Evolutionary conservation across 2,329 filamentous ascomycete species (phyloP), one percentile per base, ranked within the genome.

Genomic region (Gaeumannomyces tritici): DNA sequence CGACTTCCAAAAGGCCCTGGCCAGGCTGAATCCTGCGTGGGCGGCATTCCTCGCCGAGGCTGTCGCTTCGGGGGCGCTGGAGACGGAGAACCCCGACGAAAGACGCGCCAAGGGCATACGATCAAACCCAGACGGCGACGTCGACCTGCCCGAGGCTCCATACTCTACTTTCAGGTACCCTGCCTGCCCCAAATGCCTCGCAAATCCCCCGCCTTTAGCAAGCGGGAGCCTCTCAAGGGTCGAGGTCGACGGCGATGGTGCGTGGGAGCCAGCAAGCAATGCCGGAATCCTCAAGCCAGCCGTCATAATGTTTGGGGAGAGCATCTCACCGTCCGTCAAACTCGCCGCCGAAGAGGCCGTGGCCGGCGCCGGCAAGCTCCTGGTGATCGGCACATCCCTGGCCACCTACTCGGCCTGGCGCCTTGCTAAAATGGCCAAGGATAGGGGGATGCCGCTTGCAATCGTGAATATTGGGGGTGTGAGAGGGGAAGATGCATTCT

Each of bases 331-430:
- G 1, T 70, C 76, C 1, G 87, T 93, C 47, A 97, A 96, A 73
- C 73, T 77, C 1, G 86, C 86, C 0, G 93, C 93, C 1, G 93
- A 98, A 71, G 77, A 85, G 31, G 89, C 89, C 15, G 85, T 98
- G 60, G 90, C 97, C 69, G 81, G 82, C 31, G 89, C 91, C 1
- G 86, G 86, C 7, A 84, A 85, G 64, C 75, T 98, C 47, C 78
- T 98, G 27, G 83, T 98, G 11, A 74, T 98, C 21, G 95, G 93
- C 4, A 97, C 91, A 47, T 96, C 91, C 65, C 81, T 98, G 59
- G 95, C 95, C 7, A 98, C 95, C 0, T 98, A 96, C 73, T 96
- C 92, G 13, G 95, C 95, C 0, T 99, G 92, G 92, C 81, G 93
- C 63, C 75, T 99, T 62, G 91, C 89, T 1, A 93, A 92, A 76